phyloP scores from a whole-genome alignment of 176 grass and related monocot species.

The Aegilops speltoides region DNA sequence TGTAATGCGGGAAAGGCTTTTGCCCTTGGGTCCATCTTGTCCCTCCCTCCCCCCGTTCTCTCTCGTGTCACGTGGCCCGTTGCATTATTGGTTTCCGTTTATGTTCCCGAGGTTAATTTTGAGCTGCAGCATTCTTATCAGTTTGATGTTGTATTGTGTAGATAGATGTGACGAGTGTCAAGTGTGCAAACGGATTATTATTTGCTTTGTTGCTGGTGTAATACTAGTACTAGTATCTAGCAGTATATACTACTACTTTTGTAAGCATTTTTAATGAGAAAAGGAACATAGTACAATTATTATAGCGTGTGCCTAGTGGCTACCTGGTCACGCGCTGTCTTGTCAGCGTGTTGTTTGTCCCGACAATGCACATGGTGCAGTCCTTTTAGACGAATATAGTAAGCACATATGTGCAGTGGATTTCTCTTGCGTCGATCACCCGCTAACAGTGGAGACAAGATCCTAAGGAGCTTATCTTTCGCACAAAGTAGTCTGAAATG shows the following conservation, averaged over 20 bases:
- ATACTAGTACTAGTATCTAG: too few relatives aligned
- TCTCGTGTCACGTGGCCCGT: conserved; percentile 13
- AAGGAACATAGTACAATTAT: neutral
- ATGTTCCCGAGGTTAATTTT: neutral
- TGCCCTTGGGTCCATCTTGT: conserved; percentile 44
- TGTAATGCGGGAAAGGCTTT: conserved; percentile 44
- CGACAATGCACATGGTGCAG: neutral
- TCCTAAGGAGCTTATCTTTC: neutral
- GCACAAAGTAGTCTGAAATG: neutral
- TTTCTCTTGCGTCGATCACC: neutral
- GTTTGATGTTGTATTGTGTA: neutral
- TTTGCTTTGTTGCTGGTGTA: too few relatives aligned
- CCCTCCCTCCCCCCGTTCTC: neutral
- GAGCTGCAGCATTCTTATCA: neutral
- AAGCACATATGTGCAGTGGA: neutral
- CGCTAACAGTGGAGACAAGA: neutral
- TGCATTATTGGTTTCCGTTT: conserved; percentile 1
- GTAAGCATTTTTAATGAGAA: too few relatives aligned
- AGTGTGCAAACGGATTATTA: too few relatives aligned
- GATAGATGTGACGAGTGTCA: too few relatives aligned
- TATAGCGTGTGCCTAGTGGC: neutral
- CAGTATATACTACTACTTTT: too few relatives aligned
- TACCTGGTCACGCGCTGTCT: conserved; percentile 3
- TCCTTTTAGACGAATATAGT: neutral
- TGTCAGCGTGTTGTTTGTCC: conserved; percentile 9